Evolutionary conservation across 2,329 filamentous ascomycete species (phyloP), one percentile per base, ranked within the genome.

Genomic region (Claviceps purpurea): DNA sequence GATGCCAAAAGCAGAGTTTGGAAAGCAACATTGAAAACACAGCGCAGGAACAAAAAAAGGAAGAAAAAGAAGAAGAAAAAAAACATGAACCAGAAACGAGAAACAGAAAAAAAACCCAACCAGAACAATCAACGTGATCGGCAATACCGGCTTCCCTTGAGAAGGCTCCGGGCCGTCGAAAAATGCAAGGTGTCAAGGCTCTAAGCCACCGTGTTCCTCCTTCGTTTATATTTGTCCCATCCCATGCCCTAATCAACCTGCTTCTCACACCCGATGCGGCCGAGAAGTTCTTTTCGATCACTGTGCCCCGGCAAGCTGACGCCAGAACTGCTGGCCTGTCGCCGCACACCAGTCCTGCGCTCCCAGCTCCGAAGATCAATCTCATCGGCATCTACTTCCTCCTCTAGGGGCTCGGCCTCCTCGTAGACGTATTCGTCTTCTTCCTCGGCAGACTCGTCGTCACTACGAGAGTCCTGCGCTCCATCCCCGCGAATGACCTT

Each of bases 401-500:
- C 78, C 65, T 89, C 85, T 10, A 85, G 73, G 2, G 80, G 70
- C 56, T 73, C 68, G 2, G 73, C 74, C 61, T 78, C 73, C 59
- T 79, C 74, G 53, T 77, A 78, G 49, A 75, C 66, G 48, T 69
- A 75, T 55, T 78, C 73, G 14, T 74, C 72, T 47, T 76, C 72
- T 47, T 75, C 72, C n/a, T 77, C 75, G 18, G 77, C 76, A 44
- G 80, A 77, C 57, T 85, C 82, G 57, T 89, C 89, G 58, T 96
- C 91, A 56, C 88, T 95, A 53, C 93, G 82, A 30, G 81, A 78
- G 62, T 98, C 93, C 56, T 96, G 89, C 5, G 91, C 89, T 41
- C 80, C 75, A 34, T 76, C 78, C 39, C 91, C 90, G 49, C 76
- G 78, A 41, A 97, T 64, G 7, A 97, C 89, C 54, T 84, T 83